phyloP scores from a whole-genome alignment of 257 asterid genomes.

The Solanum neorickii region DNA sequence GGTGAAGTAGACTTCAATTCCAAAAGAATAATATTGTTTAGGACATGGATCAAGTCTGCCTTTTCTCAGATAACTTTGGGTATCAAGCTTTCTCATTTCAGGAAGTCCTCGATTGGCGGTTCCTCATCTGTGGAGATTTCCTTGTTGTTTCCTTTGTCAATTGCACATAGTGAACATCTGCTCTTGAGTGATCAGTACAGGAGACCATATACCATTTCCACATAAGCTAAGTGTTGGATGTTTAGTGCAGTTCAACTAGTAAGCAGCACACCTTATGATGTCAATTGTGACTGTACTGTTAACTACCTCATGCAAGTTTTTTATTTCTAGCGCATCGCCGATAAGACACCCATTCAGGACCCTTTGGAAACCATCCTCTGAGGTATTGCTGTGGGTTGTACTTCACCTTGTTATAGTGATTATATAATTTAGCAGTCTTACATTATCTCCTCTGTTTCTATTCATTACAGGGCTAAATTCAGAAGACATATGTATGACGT shows the following conservation, averaged over 20 bases:
- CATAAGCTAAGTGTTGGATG: slow-evolving; percentile 44
- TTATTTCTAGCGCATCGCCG: slow-evolving; percentile 31
- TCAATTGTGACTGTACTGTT: slow-evolving; percentile 2
- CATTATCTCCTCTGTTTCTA: neutral
- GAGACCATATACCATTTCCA: slow-evolving; percentile 40
- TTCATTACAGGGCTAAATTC: neutral
- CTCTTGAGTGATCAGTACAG: slow-evolving; percentile 33
- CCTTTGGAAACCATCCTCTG: slow-evolving; percentile 23
- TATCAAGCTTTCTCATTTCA: slow-evolving; percentile 59
- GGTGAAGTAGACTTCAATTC: slow-evolving; percentile 30
- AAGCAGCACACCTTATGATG: slow-evolving; percentile 23
- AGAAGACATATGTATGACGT: neutral
- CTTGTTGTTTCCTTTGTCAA: slow-evolving; percentile 81
- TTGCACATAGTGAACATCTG: slow-evolving; percentile 65
- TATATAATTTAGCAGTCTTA: neutral
- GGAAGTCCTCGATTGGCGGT: slow-evolving; percentile 85
- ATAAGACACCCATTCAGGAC: slow-evolving; percentile 34
- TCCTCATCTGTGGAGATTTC: slow-evolving; percentile 59
- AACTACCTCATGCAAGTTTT: slow-evolving; percentile 9
- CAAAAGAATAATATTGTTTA: slow-evolving; percentile 35
- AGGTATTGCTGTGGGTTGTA: slow-evolving; percentile 23
- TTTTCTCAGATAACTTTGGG: slow-evolving; percentile 63
- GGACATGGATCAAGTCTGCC: slow-evolving; percentile 87
- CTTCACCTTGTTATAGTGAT: neutral
- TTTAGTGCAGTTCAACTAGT: slow-evolving; percentile 36